Evolutionary conservation across 2,329 filamentous ascomycete genomes (phyloP), one percentile per base, ranked within the genome.

Genomic region (Cladosporium sp.): DNA sequence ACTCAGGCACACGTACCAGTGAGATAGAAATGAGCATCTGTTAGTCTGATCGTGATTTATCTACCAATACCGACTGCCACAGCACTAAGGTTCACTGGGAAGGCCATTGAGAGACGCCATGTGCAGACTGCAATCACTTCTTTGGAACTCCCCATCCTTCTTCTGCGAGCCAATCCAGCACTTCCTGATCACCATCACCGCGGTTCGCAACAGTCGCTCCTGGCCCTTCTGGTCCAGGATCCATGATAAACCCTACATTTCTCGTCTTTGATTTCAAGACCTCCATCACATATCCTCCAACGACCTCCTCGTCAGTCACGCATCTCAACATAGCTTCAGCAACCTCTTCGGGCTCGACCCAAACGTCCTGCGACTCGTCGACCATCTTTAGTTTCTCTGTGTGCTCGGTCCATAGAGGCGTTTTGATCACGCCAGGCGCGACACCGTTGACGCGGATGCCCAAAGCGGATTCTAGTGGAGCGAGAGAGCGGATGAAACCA

Each of bases 281-380:
- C 69, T 87, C 84, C 42, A 86, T 65, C 15, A 85, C 75, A 15
- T 76, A 80, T 0, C 82, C 81, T 3, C 79, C 82, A 1, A 67
- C 68, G 42, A 84, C 70, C 30, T 75, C 72, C 17, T 38, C 28
- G 47, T 82, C 79, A 61, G 82, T 79, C 38, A 84, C 71, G 59
- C 82, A 78, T 39, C 77, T 74, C 58, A 85, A 61, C 83, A 87
- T 86, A 2, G 80, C 81, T 42, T 79, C 75, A 0, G 82, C 83
- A 0, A 86, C 83, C 64, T 86, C 82, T 64, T 86, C 82, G 0
- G 83, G 76, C n/a, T 78, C 82, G 14, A 84, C 82, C 83, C 83
- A 86, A 60, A 70, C 74, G 65, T 85, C 83, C 14, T 70, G 68
- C 8, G 65, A 69, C 30, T 76, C 72, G 38, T 80, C 75, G 0